Evolutionary conservation across 495 filamentous ascomycete species (phyloP), one percentile per base, ranked within the genome.

Genomic region (Lophiotrema nucula): DNA sequence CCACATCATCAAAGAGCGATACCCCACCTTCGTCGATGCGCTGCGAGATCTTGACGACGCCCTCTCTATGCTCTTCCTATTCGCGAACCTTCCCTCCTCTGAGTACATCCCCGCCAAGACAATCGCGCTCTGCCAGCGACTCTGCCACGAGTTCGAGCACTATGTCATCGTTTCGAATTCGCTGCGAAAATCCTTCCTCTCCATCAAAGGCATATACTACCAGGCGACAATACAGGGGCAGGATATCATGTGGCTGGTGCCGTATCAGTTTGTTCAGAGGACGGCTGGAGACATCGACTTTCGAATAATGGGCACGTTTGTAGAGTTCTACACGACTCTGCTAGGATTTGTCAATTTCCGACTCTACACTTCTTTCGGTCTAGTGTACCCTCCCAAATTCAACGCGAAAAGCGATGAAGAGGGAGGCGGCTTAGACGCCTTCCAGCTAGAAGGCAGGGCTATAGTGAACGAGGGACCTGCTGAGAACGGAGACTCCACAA

Each of bases 201-300:
- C 90, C 1, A 97, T 98, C 73, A 98, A 97, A 78, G 93, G 93
- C 68, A 97, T 98, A 67, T 98, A 98, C 75, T 98, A 97, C 74
- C 95, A 98, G 76, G 95, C 92, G 6, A 97, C 88, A 43, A 92
- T 98, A 46, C 90, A 96, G 69, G 92, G 92, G n/a, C 92, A 97
- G 72, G 93, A 98, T 64, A 86, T 97, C 47, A 77, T 98, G 69
- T 98, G 93, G 93, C 77, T 98, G 18, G 93, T 96, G 2, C 93
- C 93, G 1, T 97, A 98, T 76, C 86, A 88, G 60, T 98, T 98
- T 73, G 95, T 96, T 62, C 95, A 97, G 75, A 77, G 87, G 57
- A 83, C 96, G 26, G 90, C 91, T 22, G 88, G 85, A 13, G 93
- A 97, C 72, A 85, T 98, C 44, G 93, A 98, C 73, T 97, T 96